phyloP scores from a whole-genome alignment of 1,284 basidiomycete species.

The Leccinum griseonigrum region DNA sequence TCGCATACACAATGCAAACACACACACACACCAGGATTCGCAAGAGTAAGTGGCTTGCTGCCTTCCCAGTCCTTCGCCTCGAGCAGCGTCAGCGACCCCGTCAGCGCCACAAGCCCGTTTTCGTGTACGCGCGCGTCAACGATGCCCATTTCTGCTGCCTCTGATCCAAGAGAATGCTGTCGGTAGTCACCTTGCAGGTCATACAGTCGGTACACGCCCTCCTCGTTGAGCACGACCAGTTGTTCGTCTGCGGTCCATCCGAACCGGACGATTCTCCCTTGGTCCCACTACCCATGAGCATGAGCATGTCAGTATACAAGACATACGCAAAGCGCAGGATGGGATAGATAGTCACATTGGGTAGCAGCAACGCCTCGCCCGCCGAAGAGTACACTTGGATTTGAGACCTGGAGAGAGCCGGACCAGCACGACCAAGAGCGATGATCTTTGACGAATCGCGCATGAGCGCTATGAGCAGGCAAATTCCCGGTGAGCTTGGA shows the following conservation, averaged over 20 bases:
- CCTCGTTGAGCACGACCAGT: slow-evolving; percentile 86
- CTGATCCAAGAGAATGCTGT: slow-evolving; percentile 81
- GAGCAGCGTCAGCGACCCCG: slow-evolving; percentile 72
- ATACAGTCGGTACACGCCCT: slow-evolving; percentile 89
- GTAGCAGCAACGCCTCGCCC: slow-evolving; percentile 61
- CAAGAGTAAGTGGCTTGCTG: slow-evolving; percentile 62
- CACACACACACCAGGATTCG: slow-evolving; percentile 62
- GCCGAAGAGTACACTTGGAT: slow-evolving; percentile 76
- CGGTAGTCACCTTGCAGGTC: slow-evolving; percentile 84
- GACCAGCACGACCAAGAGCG: slow-evolving; percentile 62
- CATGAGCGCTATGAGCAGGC: slow-evolving; percentile 66
- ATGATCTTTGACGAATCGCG: slow-evolving; percentile 83
- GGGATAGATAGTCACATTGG: slow-evolving; percentile 55
- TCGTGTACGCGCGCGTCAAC: slow-evolving; percentile 85
- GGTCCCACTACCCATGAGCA: slow-evolving; percentile 67
- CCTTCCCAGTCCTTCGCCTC: slow-evolving; percentile 88
- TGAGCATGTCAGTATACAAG: neutral
- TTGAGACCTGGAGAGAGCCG: slow-evolving; percentile 69
- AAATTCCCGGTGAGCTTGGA: no score
- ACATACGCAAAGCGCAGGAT: neutral
- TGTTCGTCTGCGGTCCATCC: slow-evolving; percentile 84
- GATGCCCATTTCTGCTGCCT: slow-evolving; percentile 84
- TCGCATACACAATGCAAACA: slow-evolving; percentile 2
- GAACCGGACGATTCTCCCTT: slow-evolving; percentile 74
- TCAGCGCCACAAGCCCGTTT: slow-evolving; percentile 84